Evolutionary conservation across 306 rosid species (phyloP).

Genomic region (Senna tora): DNA sequence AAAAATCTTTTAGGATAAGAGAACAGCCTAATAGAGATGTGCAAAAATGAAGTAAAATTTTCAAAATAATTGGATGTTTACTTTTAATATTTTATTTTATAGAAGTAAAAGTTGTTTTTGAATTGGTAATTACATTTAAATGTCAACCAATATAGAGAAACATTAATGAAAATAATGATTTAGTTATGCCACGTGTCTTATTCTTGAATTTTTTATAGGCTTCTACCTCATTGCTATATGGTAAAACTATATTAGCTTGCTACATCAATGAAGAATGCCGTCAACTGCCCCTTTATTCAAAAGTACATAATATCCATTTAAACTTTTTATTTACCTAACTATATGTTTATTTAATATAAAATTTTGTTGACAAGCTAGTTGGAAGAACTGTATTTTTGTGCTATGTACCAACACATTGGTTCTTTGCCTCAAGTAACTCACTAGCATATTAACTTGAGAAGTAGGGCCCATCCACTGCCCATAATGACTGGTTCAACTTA

Average conservation of each 20-base stretch:
- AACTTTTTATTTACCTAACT: neutral
- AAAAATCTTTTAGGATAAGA: neutral
- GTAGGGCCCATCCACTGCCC: constrained; percentile 14
- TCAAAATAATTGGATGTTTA: neutral
- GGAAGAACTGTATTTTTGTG: neutral
- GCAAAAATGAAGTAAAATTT: neutral
- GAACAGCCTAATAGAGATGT: neutral
- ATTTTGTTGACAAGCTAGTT: neutral
- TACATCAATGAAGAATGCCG: neutral
- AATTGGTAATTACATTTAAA: neutral
- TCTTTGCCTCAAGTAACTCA: constrained; percentile 24
- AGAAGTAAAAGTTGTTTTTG: neutral
- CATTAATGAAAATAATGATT: neutral
- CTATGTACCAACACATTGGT: constrained; percentile 8
- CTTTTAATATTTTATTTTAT: neutral
- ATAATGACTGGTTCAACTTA: constrained; percentile 23
- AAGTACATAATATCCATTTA: neutral
- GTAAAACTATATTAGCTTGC: neutral
- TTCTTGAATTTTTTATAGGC: neutral
- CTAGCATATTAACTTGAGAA: constrained; percentile 30
- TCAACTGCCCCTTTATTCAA: neutral
- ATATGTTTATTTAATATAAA: too few species aligned
- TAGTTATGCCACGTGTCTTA: neutral
- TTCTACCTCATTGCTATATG: neutral
- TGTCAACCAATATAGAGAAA: neutral